Base-by-base conservation (phyloP, 371 early-diverging fungal species). In the Circinella minor region DNA sequence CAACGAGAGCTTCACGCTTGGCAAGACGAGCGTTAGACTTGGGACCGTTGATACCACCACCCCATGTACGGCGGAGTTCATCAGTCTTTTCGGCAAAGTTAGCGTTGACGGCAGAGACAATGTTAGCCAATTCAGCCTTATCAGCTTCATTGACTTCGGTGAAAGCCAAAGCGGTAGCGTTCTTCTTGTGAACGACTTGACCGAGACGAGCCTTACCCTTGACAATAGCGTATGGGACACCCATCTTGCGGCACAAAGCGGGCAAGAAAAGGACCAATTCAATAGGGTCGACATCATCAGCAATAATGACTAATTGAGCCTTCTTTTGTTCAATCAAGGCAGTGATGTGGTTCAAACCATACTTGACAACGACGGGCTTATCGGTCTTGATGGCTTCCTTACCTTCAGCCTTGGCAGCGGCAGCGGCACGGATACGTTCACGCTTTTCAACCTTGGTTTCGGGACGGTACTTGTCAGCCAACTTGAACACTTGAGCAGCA, bases 221-320 rank as follows among this genome's bases (percentile, higher is more conserved):
- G 83, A 99, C 98, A 80, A 99, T 97, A 88, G 91, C 92, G 93
- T 99, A 99, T 63, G 99, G 98, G 88, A 99, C 91, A 76, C 97
- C 98, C 99, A 99, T 98, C 95, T 99, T 99, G 86, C 98, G 97
- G 93, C 99, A 99, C 63, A 99, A 94, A 72, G 99, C 98, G 69
- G 99, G 99, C 79, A 99, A 90, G 95, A 96, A 99, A 75, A 99
- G 80, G 72, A 99, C 99, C 73, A 99, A 78, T 85, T 99, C 99
- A 81, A 99, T 97, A 74, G 99, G 99, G 89, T 99, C 98, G 78
- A 99, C 99, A 87, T 99, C 98, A 81, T 97, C 90, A 72, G 99
- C 99, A 84, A 99, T 99, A 78, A 99, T 89, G 66, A 99, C 99
- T 69, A 99, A 90, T 82, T 94, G 92, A 78, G 99, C 97, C 93